These are phyloP conservation scores for Pulicaria dysenterica DNA, from an alignment of 129 eudicot genomes.

Conservation along the genomic window DNA sequence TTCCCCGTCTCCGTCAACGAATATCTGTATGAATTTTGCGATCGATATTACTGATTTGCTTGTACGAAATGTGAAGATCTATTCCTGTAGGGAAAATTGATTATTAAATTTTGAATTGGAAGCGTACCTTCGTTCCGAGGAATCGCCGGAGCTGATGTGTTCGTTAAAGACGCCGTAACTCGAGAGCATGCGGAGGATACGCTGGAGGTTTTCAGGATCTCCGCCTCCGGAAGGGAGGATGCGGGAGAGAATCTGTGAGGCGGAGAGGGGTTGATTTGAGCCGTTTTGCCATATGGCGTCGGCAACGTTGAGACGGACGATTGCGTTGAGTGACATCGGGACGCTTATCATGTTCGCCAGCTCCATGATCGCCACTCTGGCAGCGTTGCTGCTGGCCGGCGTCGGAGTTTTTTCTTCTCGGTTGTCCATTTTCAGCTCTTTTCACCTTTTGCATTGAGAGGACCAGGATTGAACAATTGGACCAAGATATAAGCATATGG, in stretches of 20 bases:
- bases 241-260: constrained; percentile 37
- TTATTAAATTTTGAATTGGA: background rate
- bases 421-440: constrained; percentile 3
- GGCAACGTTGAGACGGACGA: constrained; percentile 52
- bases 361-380: constrained; percentile 49
- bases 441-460: background rate
- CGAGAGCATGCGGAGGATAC: constrained; percentile 52
- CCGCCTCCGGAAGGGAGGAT: constrained; percentile 30
- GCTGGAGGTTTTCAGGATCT: constrained; percentile 54
- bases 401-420: constrained; percentile 2
- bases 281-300: constrained; percentile 54
- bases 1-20: constrained; percentile 47
- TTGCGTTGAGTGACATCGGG: constrained; percentile 61
- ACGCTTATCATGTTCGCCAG: constrained; percentile 63
- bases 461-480: too few relatives aligned
- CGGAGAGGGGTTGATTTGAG: constrained; percentile 40
- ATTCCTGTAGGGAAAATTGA: background rate
- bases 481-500: too few relatives aligned
- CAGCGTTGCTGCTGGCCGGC: background rate
- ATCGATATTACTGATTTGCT: too few relatives aligned
- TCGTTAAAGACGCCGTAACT: constrained; percentile 51
- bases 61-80: background rate
- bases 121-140: constrained; percentile 33
- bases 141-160: constrained; percentile 19
- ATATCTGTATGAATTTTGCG: too few relatives aligned